phyloP scores from a whole-genome alignment of 805 yeast species.

The Cyberlindnera samutprakarnensis region DNA sequence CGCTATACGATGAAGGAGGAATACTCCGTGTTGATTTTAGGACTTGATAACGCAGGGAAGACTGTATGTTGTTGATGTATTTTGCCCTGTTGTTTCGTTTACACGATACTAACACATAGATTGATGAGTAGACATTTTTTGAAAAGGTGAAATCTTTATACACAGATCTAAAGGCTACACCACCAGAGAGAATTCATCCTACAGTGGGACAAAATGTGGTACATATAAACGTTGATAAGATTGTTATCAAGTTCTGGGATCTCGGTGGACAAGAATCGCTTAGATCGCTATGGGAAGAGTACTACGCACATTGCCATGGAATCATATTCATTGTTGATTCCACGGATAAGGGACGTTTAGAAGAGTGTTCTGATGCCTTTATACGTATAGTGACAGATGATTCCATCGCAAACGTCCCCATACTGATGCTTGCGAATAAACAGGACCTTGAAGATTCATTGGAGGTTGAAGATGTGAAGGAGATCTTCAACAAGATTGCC shows the following conservation, averaged over 20 bases:
- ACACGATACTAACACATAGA: background rate
- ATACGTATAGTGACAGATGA: conserved; percentile 49
- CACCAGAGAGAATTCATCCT: conserved; percentile 67
- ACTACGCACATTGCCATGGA: conserved; percentile 82
- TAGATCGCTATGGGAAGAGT: conserved; percentile 80
- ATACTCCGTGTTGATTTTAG: conserved; percentile 73
- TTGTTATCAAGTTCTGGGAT: conserved; percentile 80
- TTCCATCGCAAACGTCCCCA: conserved; percentile 67
- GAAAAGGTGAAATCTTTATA: conserved; percentile 57
- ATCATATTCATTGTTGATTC: conserved; percentile 90
- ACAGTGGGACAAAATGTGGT: conserved; percentile 90
- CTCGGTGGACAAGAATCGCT: conserved; percentile 91
- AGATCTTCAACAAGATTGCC: conserved; percentile 76
- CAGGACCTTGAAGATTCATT: conserved; percentile 71
- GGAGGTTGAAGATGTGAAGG: conserved; percentile 74
- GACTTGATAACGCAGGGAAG: conserved; percentile 94
- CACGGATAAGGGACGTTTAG: conserved; percentile 72
- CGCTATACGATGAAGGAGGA: conserved; percentile 55
- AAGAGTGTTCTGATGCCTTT: conserved; percentile 68
- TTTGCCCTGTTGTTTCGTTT: background rate
- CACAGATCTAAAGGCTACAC: conserved; percentile 36
- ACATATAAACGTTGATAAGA: conserved; percentile 30
- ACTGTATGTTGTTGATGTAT: conserved; percentile 31
- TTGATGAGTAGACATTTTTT: conserved; percentile 38
- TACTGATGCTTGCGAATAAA: conserved; percentile 91